phyloP scores from a whole-genome alignment of 768 basidiomycete genomes.

The Naganishia randhawae region DNA sequence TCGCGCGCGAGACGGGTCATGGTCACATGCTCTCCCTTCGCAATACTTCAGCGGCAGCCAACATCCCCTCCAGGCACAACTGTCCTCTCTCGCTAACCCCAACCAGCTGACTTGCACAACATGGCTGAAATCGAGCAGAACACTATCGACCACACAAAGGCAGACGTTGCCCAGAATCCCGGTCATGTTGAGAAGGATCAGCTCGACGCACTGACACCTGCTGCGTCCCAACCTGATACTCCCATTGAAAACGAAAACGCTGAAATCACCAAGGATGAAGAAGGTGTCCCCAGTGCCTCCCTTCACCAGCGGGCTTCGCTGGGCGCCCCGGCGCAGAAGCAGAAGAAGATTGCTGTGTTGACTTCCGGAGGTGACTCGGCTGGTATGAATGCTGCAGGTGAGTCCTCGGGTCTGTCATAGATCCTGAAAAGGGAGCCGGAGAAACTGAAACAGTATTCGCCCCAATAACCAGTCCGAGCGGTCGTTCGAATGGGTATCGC shows the following conservation, averaged over 20 bases:
- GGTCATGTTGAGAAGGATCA: slow-evolving; percentile 34
- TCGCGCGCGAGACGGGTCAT: neutral
- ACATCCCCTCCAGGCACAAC: neutral
- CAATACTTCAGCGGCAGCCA: neutral
- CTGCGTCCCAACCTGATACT: slow-evolving; percentile 5
- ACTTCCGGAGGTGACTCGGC: slow-evolving; percentile 97
- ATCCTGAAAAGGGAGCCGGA: neutral
- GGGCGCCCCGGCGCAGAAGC: slow-evolving; percentile 26
- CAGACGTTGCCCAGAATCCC: slow-evolving; percentile 32
- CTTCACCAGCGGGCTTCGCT: neutral
- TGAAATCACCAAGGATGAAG: slow-evolving; percentile 29
- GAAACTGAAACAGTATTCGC: neutral
- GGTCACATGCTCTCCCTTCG: too few species aligned
- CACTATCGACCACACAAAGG: slow-evolving; percentile 29
- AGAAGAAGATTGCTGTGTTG: slow-evolving; percentile 87
- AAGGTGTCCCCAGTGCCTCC: slow-evolving; percentile 16
- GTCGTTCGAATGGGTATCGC: slow-evolving; percentile 89
- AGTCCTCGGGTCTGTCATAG: slow-evolving; percentile 20
- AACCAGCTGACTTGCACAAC: neutral
- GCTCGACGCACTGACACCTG: slow-evolving; percentile 31
- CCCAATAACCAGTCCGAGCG: slow-evolving; percentile 62
- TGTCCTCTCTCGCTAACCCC: neutral
- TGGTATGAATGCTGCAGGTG: slow-evolving; percentile 57
- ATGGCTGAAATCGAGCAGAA: slow-evolving; percentile 17
- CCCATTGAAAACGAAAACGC: slow-evolving; percentile 10